Evolutionary conservation across 345 rosid genomes (phyloP).

Genomic region (Pistacia atlantica): DNA sequence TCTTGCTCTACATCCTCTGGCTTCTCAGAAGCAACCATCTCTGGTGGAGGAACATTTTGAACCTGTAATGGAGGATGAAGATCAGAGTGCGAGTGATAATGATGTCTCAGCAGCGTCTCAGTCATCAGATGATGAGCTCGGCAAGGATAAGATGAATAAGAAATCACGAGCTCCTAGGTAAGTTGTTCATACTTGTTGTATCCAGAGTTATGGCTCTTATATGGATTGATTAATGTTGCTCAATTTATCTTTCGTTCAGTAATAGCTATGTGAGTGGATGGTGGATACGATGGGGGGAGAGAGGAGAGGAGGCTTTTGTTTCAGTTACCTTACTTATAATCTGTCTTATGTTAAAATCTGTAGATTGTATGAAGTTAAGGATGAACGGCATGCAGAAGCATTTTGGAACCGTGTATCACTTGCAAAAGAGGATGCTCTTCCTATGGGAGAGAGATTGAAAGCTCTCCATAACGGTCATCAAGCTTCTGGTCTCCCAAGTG

Average conservation of each 20-base stretch:
- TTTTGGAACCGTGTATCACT: conserved; percentile 62
- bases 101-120: conserved; percentile 50
- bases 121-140: conserved; percentile 49
- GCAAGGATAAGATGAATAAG: conserved; percentile 36
- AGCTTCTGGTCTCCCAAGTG: conserved; percentile 38
- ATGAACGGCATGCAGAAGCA: conserved; percentile 86
- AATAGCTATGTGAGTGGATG: neutral
- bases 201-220: neutral
- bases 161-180: conserved; percentile 72
- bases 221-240: neutral
- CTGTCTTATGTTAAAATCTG: neutral
- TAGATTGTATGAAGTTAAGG: conserved; percentile 87
- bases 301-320: neutral
- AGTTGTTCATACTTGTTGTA: conserved; percentile 14
- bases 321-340: conserved; percentile 2
- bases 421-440: conserved; percentile 71
- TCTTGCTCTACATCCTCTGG: conserved; percentile 74
- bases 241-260: neutral
- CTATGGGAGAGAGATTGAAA: conserved; percentile 77
- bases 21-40: conserved; percentile 58
- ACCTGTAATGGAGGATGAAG: conserved; percentile 54
- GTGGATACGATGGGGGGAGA: neutral
- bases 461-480: conserved; percentile 47
- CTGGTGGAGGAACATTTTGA: conserved; percentile 87
- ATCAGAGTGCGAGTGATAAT: conserved; percentile 51